Base-by-base conservation (phyloP, 177 flowering plant genomes). In the Vitis hybrid region DNA sequence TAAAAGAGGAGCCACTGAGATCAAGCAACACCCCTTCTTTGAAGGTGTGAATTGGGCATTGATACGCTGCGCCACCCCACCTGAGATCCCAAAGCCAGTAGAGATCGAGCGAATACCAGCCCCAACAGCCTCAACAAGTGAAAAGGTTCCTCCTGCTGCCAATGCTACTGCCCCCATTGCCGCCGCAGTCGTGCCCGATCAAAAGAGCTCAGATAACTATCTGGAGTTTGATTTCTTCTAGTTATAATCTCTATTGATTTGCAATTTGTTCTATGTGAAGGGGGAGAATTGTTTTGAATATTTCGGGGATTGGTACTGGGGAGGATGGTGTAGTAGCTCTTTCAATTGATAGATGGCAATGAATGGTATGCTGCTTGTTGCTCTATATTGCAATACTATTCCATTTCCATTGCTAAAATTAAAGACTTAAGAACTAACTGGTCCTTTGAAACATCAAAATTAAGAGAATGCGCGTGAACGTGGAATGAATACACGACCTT, bases 21-120 rank as follows among this genome's bases (percentile, higher is more conserved):
- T 94, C n/a, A 94, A 92, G 86, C 98, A 94, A 62, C 97, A 94
- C 75, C 90, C 98, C 1, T 94, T 94, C 83, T 94, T 94, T 53
- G 93, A 92, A 80, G 97, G 97, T 10, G 89, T 94, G 12, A 94
- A 94, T 65, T 94, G 98, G 98, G 98, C 98, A 34, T 69, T 94
- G 73, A 94, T 94, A 39, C 88, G 98, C 2, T 94, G 98, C 66
- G 94, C 97, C n/a, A 90, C 84, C 14, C 98, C 98, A 0, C 98
- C 98, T 10, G 97, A 89, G 66, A 80, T 92, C 54, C 98, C 97
- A 19, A 88, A 82, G 69, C 90, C 91, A 0, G 83, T 87, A 14
- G 95, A 87, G 73, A 61, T 83, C 15, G 94, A 89, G 55, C 62
- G 68, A 56, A 53, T 75, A 66, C 73, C 82, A 26, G 59, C 75